Evolutionary conservation across 2,329 filamentous ascomycete genomes (phyloP).

Genomic region (Aspergillus versicolor): DNA sequence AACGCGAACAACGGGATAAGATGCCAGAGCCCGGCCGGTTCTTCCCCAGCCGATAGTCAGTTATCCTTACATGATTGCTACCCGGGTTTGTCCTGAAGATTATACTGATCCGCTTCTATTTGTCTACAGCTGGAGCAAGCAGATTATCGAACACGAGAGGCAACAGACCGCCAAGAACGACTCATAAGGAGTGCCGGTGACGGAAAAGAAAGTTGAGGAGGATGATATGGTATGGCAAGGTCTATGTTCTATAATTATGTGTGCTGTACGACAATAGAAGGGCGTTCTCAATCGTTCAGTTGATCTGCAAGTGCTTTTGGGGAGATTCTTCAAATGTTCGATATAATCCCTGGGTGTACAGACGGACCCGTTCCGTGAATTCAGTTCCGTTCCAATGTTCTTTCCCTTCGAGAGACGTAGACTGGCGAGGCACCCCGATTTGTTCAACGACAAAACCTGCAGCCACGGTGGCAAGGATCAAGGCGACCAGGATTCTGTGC

Average conservation of each 20-base stretch:
- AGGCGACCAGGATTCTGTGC: conserved; percentile 60
- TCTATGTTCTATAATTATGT: conserved; percentile 35
- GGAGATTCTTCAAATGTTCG: conserved; percentile 40
- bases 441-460: conserved; percentile 96
- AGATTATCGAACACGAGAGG: conserved; percentile 68
- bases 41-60: conserved; percentile 81
- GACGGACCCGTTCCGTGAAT: conserved; percentile 45
- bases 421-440: conserved; percentile 69
- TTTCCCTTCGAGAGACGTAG: conserved; percentile 28
- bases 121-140: conserved; percentile 63
- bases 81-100: background rate
- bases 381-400: conserved; percentile 47
- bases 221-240: conserved; percentile 25
- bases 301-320: conserved; percentile 36
- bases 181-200: conserved; percentile 28
- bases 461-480: conserved; percentile 74
- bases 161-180: conserved; percentile 45
- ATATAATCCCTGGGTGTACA: conserved; percentile 45
- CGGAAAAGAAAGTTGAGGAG: conserved; percentile 16
- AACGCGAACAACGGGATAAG: conserved; percentile 69
- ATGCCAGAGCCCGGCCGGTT: conserved; percentile 76
- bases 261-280: conserved; percentile 41
- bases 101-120: conserved; percentile 18
- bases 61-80: conserved; percentile 24
- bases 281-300: conserved; percentile 38